A percentile compares a stretch with the other conserved stretches of the same genome.
These are phyloP conservation scores for Angomonas deanei DNA, from an alignment of 208 protist species.

Conservation along the genomic window DNA sequence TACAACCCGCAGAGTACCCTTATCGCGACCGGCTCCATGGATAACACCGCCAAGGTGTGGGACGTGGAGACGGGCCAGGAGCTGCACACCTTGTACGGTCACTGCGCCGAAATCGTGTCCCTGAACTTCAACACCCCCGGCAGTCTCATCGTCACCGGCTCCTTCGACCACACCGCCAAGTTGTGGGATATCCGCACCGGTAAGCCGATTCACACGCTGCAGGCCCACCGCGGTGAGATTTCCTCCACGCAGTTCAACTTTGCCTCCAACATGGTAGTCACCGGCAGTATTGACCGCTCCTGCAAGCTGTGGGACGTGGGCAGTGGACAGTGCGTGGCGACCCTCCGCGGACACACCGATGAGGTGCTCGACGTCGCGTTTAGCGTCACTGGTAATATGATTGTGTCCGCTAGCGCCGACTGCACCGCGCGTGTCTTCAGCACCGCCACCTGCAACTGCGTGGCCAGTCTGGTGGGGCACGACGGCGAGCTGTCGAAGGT, in stretches of 20 bases:
- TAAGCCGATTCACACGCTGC: slow-evolving; percentile 81
- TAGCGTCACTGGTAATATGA: slow-evolving; percentile 74
- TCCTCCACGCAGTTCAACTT: slow-evolving; percentile 93
- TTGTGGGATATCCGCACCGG: slow-evolving; percentile 92
- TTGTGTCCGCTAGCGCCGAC: slow-evolving; percentile 94
- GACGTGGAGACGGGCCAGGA: slow-evolving; percentile 90
- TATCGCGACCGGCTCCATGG: slow-evolving; percentile 94
- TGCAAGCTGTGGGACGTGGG: slow-evolving; percentile 94
- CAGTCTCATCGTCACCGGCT: slow-evolving; percentile 88
- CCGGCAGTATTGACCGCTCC: slow-evolving; percentile 93
- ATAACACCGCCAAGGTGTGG: slow-evolving; percentile 93
- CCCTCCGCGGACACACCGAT: slow-evolving; percentile 88
- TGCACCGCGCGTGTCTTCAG: slow-evolving; percentile 91
- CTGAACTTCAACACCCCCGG: slow-evolving; percentile 82
- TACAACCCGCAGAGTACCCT: slow-evolving; percentile 91
- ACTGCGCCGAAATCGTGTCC: slow-evolving; percentile 93
- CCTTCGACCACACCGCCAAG: slow-evolving; percentile 92
- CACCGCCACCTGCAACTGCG: slow-evolving; percentile 82
- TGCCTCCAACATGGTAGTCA: slow-evolving; percentile 83
- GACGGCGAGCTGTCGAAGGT: slow-evolving; percentile 94
- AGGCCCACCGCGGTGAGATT: slow-evolving; percentile 92
- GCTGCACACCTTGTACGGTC: slow-evolving; percentile 85
- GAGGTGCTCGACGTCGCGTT: slow-evolving; percentile 95
- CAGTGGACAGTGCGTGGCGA: slow-evolving; percentile 82
- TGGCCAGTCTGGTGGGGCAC: slow-evolving; percentile 88